Evolutionary conservation across 805 yeast species (phyloP), one percentile per base, ranked within the genome.

Genomic region (Kodamaea lidongshanica): DNA sequence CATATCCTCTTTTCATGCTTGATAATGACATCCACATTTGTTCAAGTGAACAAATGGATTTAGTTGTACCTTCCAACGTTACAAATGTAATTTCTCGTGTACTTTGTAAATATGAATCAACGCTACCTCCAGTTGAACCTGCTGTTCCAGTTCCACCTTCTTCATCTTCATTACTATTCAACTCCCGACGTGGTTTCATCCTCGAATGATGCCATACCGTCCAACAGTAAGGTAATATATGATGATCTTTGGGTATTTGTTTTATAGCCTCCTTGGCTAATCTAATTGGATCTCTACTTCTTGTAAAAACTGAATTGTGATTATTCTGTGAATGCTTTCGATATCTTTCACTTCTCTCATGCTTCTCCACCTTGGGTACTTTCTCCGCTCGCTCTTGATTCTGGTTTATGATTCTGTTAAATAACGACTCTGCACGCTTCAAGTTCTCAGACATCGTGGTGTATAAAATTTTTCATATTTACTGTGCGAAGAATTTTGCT

Each of bases 11-110:
- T 39, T 63, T 65, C 34, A 74, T 43, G 16, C 52, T 50, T 7
- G 62, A 37, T 20, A 71, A 41, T 19, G 66, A 47, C 40, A 56
- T 43, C 77, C 77, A 73, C 54, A 73, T 52, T 44, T 74, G 76
- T 45, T 74, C 79, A 16, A 73, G 45, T 3, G 74, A 54, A 10
- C 63, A 72, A 29, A 73, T 64, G 28, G 48, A 36, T 25, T 48
- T 50, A 22, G 52, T 48, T 11, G 28, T 23, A 15, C 34, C 34
- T 5, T 29, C 40, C 17, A 53, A 39, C 27, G 48, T 44, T 3
- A 63, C 58, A 34, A 70, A 69, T 27, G 52, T 54, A 17, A 70
- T 52, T 35, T 68, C 61, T 16, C 46, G 53, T 7, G 73, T 69
- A n/a, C 65, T 60, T 39, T 67, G 66, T 24, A 71, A 48, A 40